phyloP scores from a whole-genome alignment of 371 early-diverging fungal species.

The Mucor sp. region DNA sequence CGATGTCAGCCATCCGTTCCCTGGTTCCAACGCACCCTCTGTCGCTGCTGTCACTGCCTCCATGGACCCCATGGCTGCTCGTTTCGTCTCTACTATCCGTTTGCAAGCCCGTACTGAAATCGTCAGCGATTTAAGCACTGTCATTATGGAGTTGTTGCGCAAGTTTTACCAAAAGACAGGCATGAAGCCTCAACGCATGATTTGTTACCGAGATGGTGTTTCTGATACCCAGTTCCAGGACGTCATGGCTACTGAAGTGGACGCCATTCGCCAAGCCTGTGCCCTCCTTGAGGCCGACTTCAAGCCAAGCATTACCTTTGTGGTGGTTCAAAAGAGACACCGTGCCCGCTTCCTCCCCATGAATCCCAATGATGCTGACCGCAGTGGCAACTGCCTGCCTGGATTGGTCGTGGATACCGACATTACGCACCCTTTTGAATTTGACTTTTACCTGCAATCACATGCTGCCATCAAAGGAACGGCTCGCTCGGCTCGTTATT shows the following conservation, averaged over 20 bases:
- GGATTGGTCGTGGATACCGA: conserved; percentile 92
- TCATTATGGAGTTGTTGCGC: conserved; percentile 82
- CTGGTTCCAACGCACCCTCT: conserved; percentile 79
- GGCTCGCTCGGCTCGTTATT: conserved; percentile 88
- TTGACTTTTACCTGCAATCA: conserved; percentile 90
- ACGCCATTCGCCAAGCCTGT: conserved; percentile 84
- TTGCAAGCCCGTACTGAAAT: conserved; percentile 88
- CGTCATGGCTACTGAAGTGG: conserved; percentile 83
- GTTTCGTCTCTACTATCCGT: conserved; percentile 80
- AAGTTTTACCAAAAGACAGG: conserved; percentile 74
- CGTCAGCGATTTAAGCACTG: conserved; percentile 81
- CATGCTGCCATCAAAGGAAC: conserved; percentile 94
- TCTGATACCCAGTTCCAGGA: conserved; percentile 88
- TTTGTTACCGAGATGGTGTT: conserved; percentile 95
- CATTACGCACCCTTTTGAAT: conserved; percentile 81
- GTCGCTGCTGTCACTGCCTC: conserved; percentile 74
- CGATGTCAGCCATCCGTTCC: conserved; percentile 90
- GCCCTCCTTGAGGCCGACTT: conserved; percentile 67
- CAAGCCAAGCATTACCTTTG: conserved; percentile 85
- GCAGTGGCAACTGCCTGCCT: conserved; percentile 58
- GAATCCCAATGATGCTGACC: conserved; percentile 40
- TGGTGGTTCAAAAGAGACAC: conserved; percentile 96
- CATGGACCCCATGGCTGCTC: conserved; percentile 83
- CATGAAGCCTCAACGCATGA: conserved; percentile 81
- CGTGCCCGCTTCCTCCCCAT: conserved; percentile 91